Conservation (phyloP, 441 rosid species). For the Eutrema salsugineum region DNA sequence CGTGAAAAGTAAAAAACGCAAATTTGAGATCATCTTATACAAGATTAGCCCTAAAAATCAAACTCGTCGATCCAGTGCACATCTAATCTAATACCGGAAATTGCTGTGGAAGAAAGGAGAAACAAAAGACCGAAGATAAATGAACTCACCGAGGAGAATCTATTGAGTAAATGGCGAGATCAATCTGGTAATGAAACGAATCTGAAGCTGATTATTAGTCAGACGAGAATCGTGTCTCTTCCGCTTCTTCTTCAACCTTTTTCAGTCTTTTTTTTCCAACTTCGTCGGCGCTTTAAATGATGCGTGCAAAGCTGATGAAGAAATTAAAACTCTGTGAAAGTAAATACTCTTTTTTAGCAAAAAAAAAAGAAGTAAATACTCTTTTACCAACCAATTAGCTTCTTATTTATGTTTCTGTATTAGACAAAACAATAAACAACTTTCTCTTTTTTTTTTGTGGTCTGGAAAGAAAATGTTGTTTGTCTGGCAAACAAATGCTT, state of each 20-base stretch:
- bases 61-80: not conserved
- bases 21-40: not conserved
- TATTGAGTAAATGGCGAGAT: not conserved
- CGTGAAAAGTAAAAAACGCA: not conserved
- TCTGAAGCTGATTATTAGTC: not conserved
- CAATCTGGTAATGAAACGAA: not conserved
- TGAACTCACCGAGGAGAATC: constrained; percentile 17
- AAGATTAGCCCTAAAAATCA: not conserved
- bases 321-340: not conserved
- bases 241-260: not conserved
- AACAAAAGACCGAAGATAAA: not conserved
- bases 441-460: not conserved
- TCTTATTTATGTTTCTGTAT: not conserved
- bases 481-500: not conserved
- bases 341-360: constrained; percentile 7
- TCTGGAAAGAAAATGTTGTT: no score
- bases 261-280: not conserved
- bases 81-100: not conserved
- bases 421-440: not conserved
- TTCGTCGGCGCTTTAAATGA: constrained; percentile 33
- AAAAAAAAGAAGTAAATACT: no score
- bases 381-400: not conserved
- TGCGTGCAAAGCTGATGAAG: constrained; percentile 3
- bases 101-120: not conserved
- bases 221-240: constrained; percentile 3